These are phyloP conservation scores for Farysia itapuensis DNA, from an alignment of 1,284 basidiomycete species.

Conservation along the genomic window DNA sequence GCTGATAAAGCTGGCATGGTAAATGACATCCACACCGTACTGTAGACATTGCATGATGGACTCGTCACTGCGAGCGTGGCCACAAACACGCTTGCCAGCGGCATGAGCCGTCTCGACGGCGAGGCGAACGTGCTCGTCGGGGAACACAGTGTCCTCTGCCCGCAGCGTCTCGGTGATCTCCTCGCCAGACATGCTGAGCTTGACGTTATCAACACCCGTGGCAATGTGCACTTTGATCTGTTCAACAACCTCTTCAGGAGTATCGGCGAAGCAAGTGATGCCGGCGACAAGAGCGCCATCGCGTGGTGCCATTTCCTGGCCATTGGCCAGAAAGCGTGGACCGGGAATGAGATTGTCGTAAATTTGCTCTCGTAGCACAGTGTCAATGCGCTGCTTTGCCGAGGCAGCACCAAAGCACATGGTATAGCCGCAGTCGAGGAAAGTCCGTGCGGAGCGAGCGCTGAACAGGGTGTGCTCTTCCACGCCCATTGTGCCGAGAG, in stretches of 20 bases:
- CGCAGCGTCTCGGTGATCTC: slow-evolving; percentile 60
- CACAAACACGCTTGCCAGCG: not conserved
- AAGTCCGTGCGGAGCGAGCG: not conserved
- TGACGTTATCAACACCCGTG: slow-evolving; percentile 17
- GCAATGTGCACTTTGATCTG: slow-evolving; percentile 1
- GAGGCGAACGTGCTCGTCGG: slow-evolving; percentile 50
- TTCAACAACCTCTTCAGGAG: not conserved
- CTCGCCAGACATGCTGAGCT: slow-evolving; percentile 58
- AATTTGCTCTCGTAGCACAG: not conserved
- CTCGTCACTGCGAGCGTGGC: not conserved
- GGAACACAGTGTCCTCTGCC: slow-evolving; percentile 60
- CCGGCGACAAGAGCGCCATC: not conserved
- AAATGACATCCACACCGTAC: not conserved
- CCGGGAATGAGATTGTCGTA: not conserved
- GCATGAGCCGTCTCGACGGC: not conserved
- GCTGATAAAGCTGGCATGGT: not conserved
- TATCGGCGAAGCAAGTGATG: not conserved
- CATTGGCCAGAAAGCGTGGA: not conserved
- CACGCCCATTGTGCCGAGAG: not conserved
- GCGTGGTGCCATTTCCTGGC: not conserved
- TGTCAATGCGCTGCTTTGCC: not conserved
- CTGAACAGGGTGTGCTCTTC: not conserved
- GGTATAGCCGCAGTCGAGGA: not conserved
- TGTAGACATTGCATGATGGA: not conserved
- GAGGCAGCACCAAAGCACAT: not conserved